Base-by-base conservation (phyloP, 495 filamentous ascomycete species). In the Lasiosphaeria hispida region DNA sequence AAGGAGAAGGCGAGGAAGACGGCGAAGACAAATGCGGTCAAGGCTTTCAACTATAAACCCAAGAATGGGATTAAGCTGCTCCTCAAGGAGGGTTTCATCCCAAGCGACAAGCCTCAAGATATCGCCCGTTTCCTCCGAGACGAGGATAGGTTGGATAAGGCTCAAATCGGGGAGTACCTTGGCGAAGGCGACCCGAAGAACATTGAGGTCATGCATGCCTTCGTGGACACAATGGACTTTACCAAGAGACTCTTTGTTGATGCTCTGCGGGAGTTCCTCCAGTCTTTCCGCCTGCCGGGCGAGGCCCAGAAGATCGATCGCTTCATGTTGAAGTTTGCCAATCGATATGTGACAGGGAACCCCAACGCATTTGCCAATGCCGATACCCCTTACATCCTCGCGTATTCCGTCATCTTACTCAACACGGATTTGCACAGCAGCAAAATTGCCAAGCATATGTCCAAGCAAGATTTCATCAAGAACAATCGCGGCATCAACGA, bases 301-400 rank as follows among this genome's bases (percentile, higher is more conserved):
- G 94, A 99, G 71, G 92, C 92, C 1, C 94, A 99, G 70, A 99
- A 99, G 77, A 99, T 99, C 61, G 94, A 99, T 84, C 88, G 94
- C 37, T 96, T 97, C 73, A 97, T 99, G 94, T 79, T 97, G 49
- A 99, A 99, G 71, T 99, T 97, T 74, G 95, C 94, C 40, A 91
- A 97, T 66, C 86, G 92, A 23, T 99, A 99, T 67, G 87, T 92
- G 37, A 88, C 85, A 38, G 92, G 92, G 33, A 99, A 99, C 62
- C 94, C 94, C 1, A 95, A 96, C 67, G 92, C 94, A 4, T 99
- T 96, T 68, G 94, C 94, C 14, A 99, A 97, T 69, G 94, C 94
- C 4, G 94, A 99, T 65, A 99, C 94, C 0, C 93, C 94, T 7
- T 99, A 99, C 65, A 89, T 97, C 23, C 80, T 99, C 9, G 84